Conservation (phyloP, 352 stramenopile genomes). For the Thraustotheca clavata region DNA sequence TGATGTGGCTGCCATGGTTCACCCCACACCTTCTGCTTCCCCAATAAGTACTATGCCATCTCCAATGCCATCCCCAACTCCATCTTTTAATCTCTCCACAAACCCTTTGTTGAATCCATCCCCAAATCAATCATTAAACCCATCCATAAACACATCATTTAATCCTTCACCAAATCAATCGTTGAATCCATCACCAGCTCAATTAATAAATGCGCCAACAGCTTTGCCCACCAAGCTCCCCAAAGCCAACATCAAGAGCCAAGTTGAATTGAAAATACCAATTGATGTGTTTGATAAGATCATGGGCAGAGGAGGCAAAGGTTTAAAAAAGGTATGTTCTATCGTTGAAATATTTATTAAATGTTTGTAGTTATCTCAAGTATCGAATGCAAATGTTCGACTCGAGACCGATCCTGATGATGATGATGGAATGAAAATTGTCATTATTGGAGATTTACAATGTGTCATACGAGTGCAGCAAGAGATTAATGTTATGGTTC, state of each 20-base stretch:
- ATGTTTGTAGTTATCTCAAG: background rate
- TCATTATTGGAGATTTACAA: background rate
- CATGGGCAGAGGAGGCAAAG: background rate
- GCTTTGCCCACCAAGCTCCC: background rate
- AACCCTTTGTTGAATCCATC: too few species aligned
- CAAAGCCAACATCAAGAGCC: background rate
- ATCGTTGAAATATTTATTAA: background rate
- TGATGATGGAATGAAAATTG: slow-evolving; percentile 1
- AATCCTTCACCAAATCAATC: too few species aligned
- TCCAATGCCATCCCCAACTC: too few species aligned
- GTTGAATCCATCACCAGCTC: too few species aligned
- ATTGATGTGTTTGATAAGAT: background rate
- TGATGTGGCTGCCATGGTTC: too few species aligned
- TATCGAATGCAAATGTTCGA: background rate
- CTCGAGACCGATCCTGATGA: slow-evolving; percentile 6
- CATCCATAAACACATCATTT: too few species aligned
- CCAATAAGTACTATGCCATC: too few species aligned
- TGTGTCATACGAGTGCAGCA: slow-evolving; percentile 8
- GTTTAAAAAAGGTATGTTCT: background rate
- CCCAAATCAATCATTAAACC: too few species aligned
- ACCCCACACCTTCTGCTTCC: too few species aligned
- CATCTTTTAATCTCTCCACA: too few species aligned
- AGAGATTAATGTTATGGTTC: slow-evolving; percentile 1
- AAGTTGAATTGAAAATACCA: background rate
- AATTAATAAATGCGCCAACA: background rate